These are phyloP conservation scores for Metschnikowia vanudenii DNA, from an alignment of 805 yeast genomes.

Conservation along the genomic window DNA sequence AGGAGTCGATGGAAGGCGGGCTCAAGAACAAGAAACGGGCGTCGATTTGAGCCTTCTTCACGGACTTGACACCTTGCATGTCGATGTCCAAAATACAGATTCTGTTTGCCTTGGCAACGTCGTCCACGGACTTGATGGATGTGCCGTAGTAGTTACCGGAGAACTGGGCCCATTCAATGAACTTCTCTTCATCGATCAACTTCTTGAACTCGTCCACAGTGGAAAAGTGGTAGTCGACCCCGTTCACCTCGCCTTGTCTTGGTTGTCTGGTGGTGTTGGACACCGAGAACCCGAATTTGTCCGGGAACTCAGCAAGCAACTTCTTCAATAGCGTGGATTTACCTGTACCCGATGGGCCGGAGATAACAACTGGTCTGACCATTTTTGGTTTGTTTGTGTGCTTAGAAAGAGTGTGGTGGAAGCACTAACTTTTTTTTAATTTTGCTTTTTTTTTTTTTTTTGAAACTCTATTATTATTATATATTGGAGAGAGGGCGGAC, in stretches of 20 bases:
- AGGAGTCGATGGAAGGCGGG: conserved; percentile 86
- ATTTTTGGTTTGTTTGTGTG: conserved; percentile 11
- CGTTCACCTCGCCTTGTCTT: conserved; percentile 86
- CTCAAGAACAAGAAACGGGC: conserved; percentile 86
- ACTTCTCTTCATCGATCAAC: conserved; percentile 69
- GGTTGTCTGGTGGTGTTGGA: conserved; percentile 92
- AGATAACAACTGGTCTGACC: conserved; percentile 84
- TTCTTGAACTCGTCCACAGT: conserved; percentile 76
- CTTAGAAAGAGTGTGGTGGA: neutral
- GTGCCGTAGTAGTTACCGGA: conserved; percentile 98
- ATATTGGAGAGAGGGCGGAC: neutral
- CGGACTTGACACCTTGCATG: conserved; percentile 97
- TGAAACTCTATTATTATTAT: no score
- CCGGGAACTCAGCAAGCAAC: conserved; percentile 87
- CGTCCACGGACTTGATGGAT: conserved; percentile 78
- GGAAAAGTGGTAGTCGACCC: conserved; percentile 85
- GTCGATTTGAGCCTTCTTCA: conserved; percentile 75
- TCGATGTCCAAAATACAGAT: conserved; percentile 94
- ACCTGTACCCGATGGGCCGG: conserved; percentile 98
- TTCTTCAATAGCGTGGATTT: conserved; percentile 91
- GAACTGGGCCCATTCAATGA: conserved; percentile 97
- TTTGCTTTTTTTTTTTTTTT: neutral
- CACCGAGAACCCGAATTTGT: conserved; percentile 87
- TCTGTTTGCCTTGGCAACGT: conserved; percentile 60
- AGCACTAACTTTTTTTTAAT: neutral